Evolutionary conservation across 2,329 filamentous ascomycete genomes (phyloP).

Genomic region (Colletotrichum sp.): DNA sequence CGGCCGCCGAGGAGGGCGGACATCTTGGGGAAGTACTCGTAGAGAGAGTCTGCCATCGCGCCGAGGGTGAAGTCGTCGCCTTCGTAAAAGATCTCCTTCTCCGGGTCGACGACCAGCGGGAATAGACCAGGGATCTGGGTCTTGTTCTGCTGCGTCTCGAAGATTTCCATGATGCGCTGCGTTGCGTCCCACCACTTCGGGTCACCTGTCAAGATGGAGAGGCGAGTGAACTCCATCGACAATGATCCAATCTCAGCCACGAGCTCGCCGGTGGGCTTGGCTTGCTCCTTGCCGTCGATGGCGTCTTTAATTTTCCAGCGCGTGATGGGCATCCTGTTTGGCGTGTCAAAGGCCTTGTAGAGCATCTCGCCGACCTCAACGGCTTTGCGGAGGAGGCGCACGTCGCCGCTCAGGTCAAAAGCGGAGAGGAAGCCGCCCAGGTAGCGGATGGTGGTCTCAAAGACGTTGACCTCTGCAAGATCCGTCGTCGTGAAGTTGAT

Average conservation of each 20-base stretch:
- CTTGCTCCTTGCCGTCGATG: constrained; percentile 24
- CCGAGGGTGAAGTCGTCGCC: constrained; percentile 56
- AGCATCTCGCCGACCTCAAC: constrained; percentile 53
- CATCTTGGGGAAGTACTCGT: constrained; percentile 67
- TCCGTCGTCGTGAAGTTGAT: constrained; percentile 54
- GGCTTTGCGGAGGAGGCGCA: constrained; percentile 46
- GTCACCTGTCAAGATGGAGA: constrained; percentile 75
- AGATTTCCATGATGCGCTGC: constrained; percentile 72
- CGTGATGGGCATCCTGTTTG: constrained; percentile 49
- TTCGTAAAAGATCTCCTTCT: constrained; percentile 47
- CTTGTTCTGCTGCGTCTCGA: constrained; percentile 71
- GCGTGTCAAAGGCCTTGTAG: constrained; percentile 53
- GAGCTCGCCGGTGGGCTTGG: constrained; percentile 32
- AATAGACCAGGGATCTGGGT: constrained; percentile 80
- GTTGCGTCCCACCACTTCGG: constrained; percentile 78
- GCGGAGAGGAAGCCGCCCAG: constrained; percentile 49
- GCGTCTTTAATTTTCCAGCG: constrained; percentile 31
- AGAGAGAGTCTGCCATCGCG: constrained; percentile 59
- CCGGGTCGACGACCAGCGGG: constrained; percentile 69
- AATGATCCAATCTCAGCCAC: constrained; percentile 71
- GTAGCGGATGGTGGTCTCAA: constrained; percentile 52
- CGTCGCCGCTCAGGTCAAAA: constrained; percentile 49
- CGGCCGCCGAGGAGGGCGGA: constrained; percentile 70
- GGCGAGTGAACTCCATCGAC: constrained; percentile 72
- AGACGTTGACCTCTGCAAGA: constrained; percentile 42